Evolutionary conservation across 2,329 filamentous ascomycete genomes (phyloP).

Genomic region (Nemania abortiva): DNA sequence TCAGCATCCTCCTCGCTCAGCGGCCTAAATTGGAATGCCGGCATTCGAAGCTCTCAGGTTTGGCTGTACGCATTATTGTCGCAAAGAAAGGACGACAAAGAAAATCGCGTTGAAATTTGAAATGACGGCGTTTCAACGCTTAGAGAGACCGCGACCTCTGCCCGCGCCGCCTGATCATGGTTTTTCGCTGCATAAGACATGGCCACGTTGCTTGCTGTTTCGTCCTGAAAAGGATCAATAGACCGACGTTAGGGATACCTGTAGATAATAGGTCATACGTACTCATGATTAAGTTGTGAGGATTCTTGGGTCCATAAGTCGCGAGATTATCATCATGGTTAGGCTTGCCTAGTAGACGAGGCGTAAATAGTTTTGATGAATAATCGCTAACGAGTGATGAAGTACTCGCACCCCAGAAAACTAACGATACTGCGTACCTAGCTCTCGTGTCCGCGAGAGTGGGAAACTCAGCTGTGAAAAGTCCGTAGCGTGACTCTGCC

Average conservation of each 20-base stretch:
- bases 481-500: neutral
- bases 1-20: conserved; percentile 17
- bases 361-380: conserved; percentile 7
- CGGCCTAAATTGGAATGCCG: conserved; percentile 17
- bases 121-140: neutral
- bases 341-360: conserved; percentile 1
- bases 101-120: neutral
- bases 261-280: neutral
- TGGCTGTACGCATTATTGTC: neutral
- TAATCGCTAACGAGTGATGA: neutral
- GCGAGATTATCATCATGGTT: neutral
- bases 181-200: neutral
- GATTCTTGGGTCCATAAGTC: neutral
- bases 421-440: neutral
- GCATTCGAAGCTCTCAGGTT: neutral
- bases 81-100: conserved; percentile 1
- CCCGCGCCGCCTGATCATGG: neutral
- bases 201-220: neutral
- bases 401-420: neutral
- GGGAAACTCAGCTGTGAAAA: conserved; percentile 4
- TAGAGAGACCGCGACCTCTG: neutral
- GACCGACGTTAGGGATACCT: neutral
- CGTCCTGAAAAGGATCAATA: neutral
- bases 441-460: conserved; percentile 8
- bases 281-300: conserved; percentile 1